Percentiles rank a stretch among this genome's conserved stretches.
phyloP scores from a whole-genome alignment of 352 stramenopile genomes.

The Phytophthora multivora region DNA sequence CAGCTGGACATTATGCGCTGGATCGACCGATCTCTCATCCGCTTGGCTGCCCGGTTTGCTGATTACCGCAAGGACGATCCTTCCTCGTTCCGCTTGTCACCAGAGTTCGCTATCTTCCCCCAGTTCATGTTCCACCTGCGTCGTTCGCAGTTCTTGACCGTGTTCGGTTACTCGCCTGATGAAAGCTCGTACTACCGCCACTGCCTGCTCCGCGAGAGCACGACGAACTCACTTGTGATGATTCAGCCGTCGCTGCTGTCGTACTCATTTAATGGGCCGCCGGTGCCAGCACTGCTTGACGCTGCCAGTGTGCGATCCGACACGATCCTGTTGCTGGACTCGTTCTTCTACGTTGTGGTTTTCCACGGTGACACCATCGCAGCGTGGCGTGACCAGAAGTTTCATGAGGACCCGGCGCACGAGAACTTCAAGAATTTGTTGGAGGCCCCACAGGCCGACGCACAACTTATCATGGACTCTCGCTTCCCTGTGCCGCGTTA shows the following conservation, averaged over 20 bases:
- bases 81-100: conserved; percentile 95
- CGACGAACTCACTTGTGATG: conserved; percentile 99
- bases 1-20: conserved; percentile 90
- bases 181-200: conserved; percentile 98
- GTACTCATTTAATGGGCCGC: conserved; percentile 95
- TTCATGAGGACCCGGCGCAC: conserved; percentile 95
- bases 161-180: conserved; percentile 99
- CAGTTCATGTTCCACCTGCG: conserved; percentile 99
- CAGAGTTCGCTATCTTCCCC: conserved; percentile 99
- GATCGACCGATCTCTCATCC: conserved; percentile 98
- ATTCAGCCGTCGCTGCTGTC: conserved; percentile 99
- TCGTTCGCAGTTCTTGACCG: conserved; percentile 98
- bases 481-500: conserved; percentile 99
- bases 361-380: conserved; percentile 99
- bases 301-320: conserved; percentile 94
- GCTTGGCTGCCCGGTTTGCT: conserved; percentile 98
- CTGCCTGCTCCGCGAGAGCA: conserved; percentile 94
- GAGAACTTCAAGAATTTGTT: conserved; percentile 99
- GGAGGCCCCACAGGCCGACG: conserved; percentile 97
- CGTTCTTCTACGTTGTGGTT: conserved; percentile 99
- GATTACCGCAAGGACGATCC: conserved; percentile 98
- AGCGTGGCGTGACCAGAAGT: conserved; percentile 97
- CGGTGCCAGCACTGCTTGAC: conserved; percentile 91
- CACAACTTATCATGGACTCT: conserved; percentile 99
- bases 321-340: conserved; percentile 99